Conservation (phyloP, 805 yeast genomes). For the Kregervanrija delftensis region DNA sequence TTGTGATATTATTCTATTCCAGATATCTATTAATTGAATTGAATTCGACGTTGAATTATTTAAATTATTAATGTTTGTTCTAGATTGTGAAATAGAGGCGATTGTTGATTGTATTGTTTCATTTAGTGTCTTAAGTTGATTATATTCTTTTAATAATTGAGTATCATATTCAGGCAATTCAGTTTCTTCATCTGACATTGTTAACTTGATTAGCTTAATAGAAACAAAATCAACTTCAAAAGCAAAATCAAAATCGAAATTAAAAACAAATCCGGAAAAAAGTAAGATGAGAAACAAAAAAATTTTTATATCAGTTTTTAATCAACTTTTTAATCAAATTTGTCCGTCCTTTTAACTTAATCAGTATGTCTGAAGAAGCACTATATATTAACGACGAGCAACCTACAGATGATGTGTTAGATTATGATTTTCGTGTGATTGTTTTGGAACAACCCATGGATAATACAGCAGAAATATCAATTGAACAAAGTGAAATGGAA, state of each 20-base stretch:
- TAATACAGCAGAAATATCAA: slow-evolving; percentile 1
- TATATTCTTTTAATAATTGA: slow-evolving; percentile 9
- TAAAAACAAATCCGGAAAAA: no score
- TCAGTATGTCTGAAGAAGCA: neutral
- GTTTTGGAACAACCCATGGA: slow-evolving; percentile 7
- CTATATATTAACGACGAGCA: slow-evolving; percentile 4
- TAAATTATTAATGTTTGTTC: slow-evolving; percentile 12
- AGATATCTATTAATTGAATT: slow-evolving; percentile 41
- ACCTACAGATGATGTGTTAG: slow-evolving; percentile 5
- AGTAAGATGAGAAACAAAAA: neutral
- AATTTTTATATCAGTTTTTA: neutral
- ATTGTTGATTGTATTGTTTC: slow-evolving; percentile 13
- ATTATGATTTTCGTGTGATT: slow-evolving; percentile 11
- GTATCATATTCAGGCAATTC: neutral
- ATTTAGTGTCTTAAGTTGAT: slow-evolving; percentile 12
- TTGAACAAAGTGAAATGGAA: slow-evolving; percentile 34
- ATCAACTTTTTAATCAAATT: neutral
- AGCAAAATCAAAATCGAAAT: no score
- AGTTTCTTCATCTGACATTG: neutral
- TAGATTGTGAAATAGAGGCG: slow-evolving; percentile 13
- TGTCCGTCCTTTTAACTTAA: neutral
- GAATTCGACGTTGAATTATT: slow-evolving; percentile 14
- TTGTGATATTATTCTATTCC: slow-evolving; percentile 58
- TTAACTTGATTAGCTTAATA: no score
- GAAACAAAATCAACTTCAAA: no score